Percentiles rank a stretch among this genome's conserved stretches.
Conservation (phyloP, 192 early-diverging fungal species). For the Rhizophagus clarus region DNA sequence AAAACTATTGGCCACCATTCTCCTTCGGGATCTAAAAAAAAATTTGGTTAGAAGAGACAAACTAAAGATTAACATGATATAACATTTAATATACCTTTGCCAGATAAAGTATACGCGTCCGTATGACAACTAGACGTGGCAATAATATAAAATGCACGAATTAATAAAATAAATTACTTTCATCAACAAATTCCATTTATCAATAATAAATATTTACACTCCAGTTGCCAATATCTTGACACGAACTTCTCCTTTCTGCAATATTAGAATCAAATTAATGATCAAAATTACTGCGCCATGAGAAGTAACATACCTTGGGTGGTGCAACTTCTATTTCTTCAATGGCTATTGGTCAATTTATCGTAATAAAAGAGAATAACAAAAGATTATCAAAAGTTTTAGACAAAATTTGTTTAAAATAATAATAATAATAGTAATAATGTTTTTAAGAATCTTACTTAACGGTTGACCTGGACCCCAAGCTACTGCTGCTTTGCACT, state of each 20-base stretch:
- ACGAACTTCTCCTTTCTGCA: constrained; percentile 78
- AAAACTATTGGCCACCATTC: constrained; percentile 86
- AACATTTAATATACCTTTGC: constrained; percentile 49
- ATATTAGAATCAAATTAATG: not conserved
- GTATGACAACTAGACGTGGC: constrained; percentile 75
- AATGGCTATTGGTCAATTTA: constrained; percentile 57
- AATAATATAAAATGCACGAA: not conserved
- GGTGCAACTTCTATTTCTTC: constrained; percentile 95
- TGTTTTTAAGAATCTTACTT: constrained; percentile 54
- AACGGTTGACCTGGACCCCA: constrained; percentile 93
- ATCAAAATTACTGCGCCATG: not conserved
- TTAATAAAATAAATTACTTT: constrained; percentile 28
- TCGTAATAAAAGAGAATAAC: not conserved
- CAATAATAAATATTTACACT: constrained; percentile 52
- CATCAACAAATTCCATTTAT: not conserved
- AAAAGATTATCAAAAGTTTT: not conserved
- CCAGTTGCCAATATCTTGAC: constrained; percentile 91
- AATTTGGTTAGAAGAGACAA: not conserved
- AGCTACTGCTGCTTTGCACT: constrained; percentile 92
- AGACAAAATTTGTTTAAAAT: not conserved
- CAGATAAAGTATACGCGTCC: constrained; percentile 94
- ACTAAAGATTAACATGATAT: not conserved
- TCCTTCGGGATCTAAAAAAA: constrained; percentile 70
- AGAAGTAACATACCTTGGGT: constrained; percentile 61
- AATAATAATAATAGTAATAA: not conserved